Conservation (phyloP, 2,329 filamentous ascomycete species). For the Zasmidium angulare region DNA sequence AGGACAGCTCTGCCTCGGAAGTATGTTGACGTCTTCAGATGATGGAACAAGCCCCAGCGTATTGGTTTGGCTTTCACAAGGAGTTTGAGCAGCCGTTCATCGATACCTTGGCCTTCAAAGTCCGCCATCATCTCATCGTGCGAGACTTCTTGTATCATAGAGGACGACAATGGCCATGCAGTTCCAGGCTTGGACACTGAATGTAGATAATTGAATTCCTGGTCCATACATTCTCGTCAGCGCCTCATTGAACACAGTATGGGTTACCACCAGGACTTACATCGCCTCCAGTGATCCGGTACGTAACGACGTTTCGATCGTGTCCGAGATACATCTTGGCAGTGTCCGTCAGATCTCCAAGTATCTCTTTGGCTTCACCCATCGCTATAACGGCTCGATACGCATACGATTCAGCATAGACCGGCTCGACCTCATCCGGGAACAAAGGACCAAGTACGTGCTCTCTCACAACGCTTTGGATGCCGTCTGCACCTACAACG, state of each 20-base stretch:
- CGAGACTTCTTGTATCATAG: not conserved
- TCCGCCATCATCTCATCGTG: not conserved
- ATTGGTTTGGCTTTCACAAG: not conserved
- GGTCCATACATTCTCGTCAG: too few relatives aligned
- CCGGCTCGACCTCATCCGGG: constrained; percentile 25
- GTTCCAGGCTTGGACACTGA: not conserved
- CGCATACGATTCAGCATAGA: constrained; percentile 31
- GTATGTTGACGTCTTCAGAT: not conserved
- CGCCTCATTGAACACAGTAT: not conserved
- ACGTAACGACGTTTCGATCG: constrained; percentile 3
- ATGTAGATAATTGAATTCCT: not conserved
- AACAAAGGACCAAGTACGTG: constrained; percentile 26
- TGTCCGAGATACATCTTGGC: constrained; percentile 33
- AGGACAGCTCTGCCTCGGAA: not conserved
- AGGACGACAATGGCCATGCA: not conserved
- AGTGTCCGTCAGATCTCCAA: constrained; percentile 34
- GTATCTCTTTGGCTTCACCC: constrained; percentile 38
- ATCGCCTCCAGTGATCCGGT: constrained; percentile 7
- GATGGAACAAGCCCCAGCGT: not conserved
- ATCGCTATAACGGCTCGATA: constrained; percentile 37
- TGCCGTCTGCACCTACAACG: constrained; percentile 35
- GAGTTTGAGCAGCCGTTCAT: not conserved
- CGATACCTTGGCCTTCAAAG: not conserved
- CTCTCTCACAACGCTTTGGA: constrained; percentile 6
- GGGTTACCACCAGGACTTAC: not conserved